A percentile compares a stretch with the other conserved stretches of the same genome.
Conservation (phyloP, 2,329 filamentous ascomycete genomes). For the Teratosphaeriaceae sp. region DNA sequence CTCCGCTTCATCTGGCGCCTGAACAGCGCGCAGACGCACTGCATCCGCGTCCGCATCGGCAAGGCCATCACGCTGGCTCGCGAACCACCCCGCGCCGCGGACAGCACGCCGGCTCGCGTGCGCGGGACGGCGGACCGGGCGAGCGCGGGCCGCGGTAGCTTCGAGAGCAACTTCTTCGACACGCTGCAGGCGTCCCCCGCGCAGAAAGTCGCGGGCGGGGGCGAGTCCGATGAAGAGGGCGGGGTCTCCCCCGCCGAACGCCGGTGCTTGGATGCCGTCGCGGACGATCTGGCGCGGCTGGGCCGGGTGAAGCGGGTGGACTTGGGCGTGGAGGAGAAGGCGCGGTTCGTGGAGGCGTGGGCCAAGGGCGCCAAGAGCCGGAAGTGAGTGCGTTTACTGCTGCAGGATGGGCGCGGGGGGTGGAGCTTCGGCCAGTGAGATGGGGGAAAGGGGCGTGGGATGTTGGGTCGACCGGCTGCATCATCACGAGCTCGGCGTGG, state of each 20-base stretch:
- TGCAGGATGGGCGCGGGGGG: too few relatives aligned
- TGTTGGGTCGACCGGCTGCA: too few relatives aligned
- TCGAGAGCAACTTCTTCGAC: slow-evolving; percentile 42
- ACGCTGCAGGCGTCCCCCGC: slow-evolving; percentile 30
- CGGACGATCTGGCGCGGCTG: slow-evolving; percentile 77
- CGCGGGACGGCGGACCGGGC: slow-evolving; percentile 12
- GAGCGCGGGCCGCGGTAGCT: slow-evolving; percentile 24
- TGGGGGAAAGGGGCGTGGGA: too few relatives aligned
- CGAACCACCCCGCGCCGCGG: slow-evolving; percentile 19
- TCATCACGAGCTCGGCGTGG: too few relatives aligned
- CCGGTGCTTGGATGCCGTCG: slow-evolving; percentile 67
- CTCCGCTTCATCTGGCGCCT: slow-evolving; percentile 75
- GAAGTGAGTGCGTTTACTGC: slow-evolving; percentile 6
- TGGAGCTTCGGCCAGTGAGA: too few relatives aligned
- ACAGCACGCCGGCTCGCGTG: slow-evolving; percentile 14
- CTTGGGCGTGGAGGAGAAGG: slow-evolving; percentile 75
- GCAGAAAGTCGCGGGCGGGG: slow-evolving; percentile 26
- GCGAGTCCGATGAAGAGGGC: slow-evolving; percentile 21
- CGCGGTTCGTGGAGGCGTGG: slow-evolving; percentile 71
- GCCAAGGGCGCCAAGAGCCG: slow-evolving; percentile 12
- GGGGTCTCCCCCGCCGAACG: slow-evolving; percentile 45
- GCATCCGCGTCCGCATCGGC: slow-evolving; percentile 84
- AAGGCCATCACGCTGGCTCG: slow-evolving; percentile 51
- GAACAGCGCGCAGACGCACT: slow-evolving; percentile 77
- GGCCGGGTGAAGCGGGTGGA: slow-evolving; percentile 85